Base-by-base conservation (phyloP, 2,329 filamentous ascomycete genomes). In the Metarhizium anisopliae region DNA sequence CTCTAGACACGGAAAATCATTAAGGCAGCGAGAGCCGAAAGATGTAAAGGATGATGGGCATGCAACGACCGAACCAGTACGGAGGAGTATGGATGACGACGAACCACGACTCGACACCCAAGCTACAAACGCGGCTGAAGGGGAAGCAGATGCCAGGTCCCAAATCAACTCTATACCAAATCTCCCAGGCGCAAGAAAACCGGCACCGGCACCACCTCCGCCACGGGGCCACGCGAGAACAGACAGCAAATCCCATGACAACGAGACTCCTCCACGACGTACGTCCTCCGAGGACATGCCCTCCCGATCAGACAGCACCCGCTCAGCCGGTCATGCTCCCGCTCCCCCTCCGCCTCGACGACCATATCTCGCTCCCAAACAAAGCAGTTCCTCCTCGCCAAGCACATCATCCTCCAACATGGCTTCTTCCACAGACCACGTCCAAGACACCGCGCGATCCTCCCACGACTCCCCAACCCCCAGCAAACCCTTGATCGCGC, bases 1-100 rank as follows among this genome's bases (percentile, higher is more conserved):
- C 65, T 90, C 87, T 53, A 83, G 88, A 55, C 88, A 92, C 71
- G 90, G 90, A 4, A 92, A 87, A 69, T 77, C 85, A 18, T 87
- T 93, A 60, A 83, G 78, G 60, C 68, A 55, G 18, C 49, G 56
- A 20, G 29, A 42, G 47, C 6, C 47, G 6, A 20, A 29, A 6
- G 36, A 50, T 25, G 29, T 16, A 29, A 51, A 18, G 16, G 38
- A 43, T 13, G 35, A 55, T 25, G 43, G 42, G 18, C 7, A 30
- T 20, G 40, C 36, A 13, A 83, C 85, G 2, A 76, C 77, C 1
- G 74, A 79, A 4, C 80, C 81, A 2, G 62, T 66, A 11, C 73
- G 75, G 40, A 74, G 72, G 42, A 75, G 70, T 59, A 64, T 68
- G n/a, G 75, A 79, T 29, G 76, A 80, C 52, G 74, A 73, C 40